Evolutionary conservation across 2,329 filamentous ascomycete species (phyloP).

Genomic region (Xylariales sp.): DNA sequence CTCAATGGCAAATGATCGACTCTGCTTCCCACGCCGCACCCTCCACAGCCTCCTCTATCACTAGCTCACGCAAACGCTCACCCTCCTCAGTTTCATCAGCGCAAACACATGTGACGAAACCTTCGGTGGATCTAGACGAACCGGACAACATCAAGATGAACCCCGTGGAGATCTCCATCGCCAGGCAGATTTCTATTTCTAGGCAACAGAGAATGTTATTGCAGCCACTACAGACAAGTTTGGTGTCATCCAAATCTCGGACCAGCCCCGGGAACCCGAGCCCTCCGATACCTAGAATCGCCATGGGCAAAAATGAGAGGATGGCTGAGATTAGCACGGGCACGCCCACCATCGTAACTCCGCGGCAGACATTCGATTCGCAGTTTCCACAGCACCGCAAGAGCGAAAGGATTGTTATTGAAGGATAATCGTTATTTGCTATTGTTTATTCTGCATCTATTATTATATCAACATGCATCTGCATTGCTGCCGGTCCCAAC

Average conservation of each 20-base stretch:
- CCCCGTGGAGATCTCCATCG: slow-evolving; percentile 62
- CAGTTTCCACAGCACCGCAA: slow-evolving; percentile 38
- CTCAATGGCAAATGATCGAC: slow-evolving; percentile 44
- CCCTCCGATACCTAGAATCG: slow-evolving; percentile 18
- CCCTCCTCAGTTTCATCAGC: slow-evolving; percentile 29
- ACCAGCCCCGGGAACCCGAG: slow-evolving; percentile 19
- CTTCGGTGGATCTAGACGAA: slow-evolving; percentile 33
- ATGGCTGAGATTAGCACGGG: slow-evolving; percentile 35
- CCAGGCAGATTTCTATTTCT: slow-evolving; percentile 62
- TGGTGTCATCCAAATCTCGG: slow-evolving; percentile 15
- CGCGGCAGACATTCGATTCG: slow-evolving; percentile 26
- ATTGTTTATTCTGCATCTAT: background rate
- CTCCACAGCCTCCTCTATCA: slow-evolving; percentile 22
- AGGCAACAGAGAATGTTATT: slow-evolving; percentile 56
- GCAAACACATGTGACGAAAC: slow-evolving; percentile 28
- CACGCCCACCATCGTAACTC: slow-evolving; percentile 42
- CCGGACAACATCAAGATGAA: slow-evolving; percentile 33
- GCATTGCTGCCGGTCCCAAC: no score
- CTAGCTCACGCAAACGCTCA: slow-evolving; percentile 26
- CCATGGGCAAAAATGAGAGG: slow-evolving; percentile 27
- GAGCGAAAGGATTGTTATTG: slow-evolving; percentile 51
- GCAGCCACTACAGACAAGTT: slow-evolving; percentile 42
- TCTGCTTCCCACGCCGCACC: slow-evolving; percentile 30
- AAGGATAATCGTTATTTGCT: slow-evolving; percentile 27
- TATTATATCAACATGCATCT: background rate